Evolutionary conservation across 768 basidiomycete genomes (phyloP), one percentile per base, ranked within the genome.

Genomic region (Hypholoma sublateritium): DNA sequence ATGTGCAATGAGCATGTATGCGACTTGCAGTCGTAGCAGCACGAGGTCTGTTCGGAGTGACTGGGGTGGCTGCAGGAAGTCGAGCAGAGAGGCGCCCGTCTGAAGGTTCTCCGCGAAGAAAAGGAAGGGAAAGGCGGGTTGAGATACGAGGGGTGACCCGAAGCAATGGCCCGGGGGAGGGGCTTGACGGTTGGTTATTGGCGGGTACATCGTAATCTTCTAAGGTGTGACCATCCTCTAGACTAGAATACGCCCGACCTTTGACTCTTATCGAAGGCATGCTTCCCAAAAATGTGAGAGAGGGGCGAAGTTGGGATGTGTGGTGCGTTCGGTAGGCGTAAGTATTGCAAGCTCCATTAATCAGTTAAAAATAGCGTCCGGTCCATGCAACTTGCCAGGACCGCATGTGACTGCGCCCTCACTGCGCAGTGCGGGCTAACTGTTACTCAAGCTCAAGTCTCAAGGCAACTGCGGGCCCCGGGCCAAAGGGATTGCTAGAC

Each of bases 251-350:
- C 9, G 69, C 59, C 25, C 67, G 68, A 17, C 70, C 68, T 65
- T 69, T 77, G 52, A 83, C 72, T 62, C 79, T 74, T 53, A 83
- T 72, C 39, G 82, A 83, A 36, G 81, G 80, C 80, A 82, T 81
- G 25, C 50, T 50, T 32, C 28, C 28, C 28, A 47, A 9, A 8
- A 24, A 35, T 19, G 50, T 35, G 19, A 28, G n/a, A 37, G 17
- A 19, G 32, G 21, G 50, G n/a, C 22, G 32, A 36, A 24, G 50
- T 12, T 37, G 35, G 48, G 16, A 32, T 34, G 25, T 32, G 48
- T 32, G 28, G 6, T 32, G 28, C 28, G 28, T 32, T 32, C 28
- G 28, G 28, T 32, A 9, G 5, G 28, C 28, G 28, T 32, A 32
- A 32, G 28, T 32, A 32, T 32, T 32, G 28, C 28, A 28, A 28